Evolutionary conservation across 2,329 filamentous ascomycete genomes (phyloP), one percentile per base, ranked within the genome.

Genomic region (Phaeophleospora eucalypticola): DNA sequence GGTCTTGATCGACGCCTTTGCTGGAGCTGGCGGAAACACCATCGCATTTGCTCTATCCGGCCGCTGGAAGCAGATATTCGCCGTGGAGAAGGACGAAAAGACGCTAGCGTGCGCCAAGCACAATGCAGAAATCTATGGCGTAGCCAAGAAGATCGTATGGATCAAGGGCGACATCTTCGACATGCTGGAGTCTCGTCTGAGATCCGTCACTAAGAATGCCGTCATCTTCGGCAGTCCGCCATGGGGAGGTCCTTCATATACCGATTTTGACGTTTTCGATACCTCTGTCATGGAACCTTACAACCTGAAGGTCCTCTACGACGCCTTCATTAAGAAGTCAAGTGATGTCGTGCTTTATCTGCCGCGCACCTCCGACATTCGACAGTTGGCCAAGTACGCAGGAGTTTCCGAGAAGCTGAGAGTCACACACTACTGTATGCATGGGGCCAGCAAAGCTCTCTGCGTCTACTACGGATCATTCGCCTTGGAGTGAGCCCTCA

Each of bases 41-140:
- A 97, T 98, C 58, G 89, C 90, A n/a, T 94, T 98, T 59, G 91
- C 93, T 15, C 78, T 83, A 8, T 87, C 84, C 0, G 81, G 78
- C 16, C 81, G 83, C 53, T 98, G 89, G 86, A 79, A 83, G 42
- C 83, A 81, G 54, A 81, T 98, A 54, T 89, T 97, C 64, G 89
- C 87, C 35, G 85, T 98, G 57, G 93, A 98, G 70, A 86, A 84
- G 58, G 84, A 97, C 60, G 74, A 83, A 3, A 79, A 82, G 8
- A 88, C 87, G 1, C 77, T 98, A 4, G 83, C 84, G 37, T 98
- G 94, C 68, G 93, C 89, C 19, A 90, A 95, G 71, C 83, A 94
- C 65, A 98, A 98, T 65, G 89, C 93, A 6, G 75, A 81, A 45
- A 73, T 97, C 37, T 95, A 96, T 64, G 90, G 85, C 3, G 86